These are phyloP conservation scores for Thielaviopsis punctulata DNA, from an alignment of 2,329 filamentous ascomycete species.

Conservation along the genomic window DNA sequence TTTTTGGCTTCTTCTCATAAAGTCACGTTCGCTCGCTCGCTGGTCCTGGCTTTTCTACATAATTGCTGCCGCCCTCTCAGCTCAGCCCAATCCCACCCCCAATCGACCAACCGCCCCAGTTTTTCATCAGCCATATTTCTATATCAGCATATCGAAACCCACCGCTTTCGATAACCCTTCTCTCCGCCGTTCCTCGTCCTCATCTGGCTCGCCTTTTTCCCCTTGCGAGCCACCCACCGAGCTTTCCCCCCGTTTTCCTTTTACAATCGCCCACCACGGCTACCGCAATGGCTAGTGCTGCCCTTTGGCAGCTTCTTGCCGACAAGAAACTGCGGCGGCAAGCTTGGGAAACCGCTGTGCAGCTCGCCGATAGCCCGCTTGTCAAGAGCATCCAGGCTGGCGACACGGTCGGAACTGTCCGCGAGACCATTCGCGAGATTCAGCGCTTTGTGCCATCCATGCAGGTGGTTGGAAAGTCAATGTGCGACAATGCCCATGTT, in stretches of 20 bases:
- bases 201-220: neutral
- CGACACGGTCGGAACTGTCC: constrained; percentile 10
- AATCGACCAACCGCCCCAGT: neutral
- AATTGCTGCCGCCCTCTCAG: neutral
- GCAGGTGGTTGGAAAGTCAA: constrained; percentile 20
- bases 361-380: constrained; percentile 9
- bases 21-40: neutral
- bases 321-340: constrained; percentile 11
- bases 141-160: neutral
- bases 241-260: neutral
- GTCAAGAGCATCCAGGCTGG: constrained; percentile 11
- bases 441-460: constrained; percentile 18
- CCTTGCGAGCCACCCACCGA: neutral
- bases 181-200: neutral
- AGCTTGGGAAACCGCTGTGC: constrained; percentile 11
- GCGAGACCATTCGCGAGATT: constrained; percentile 10
- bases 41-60: neutral
- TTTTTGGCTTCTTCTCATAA: neutral
- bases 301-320: constrained; percentile 10
- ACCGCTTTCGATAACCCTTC: neutral
- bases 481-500: constrained; percentile 19
- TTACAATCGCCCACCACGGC: constrained; percentile 3
- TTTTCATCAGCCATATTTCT: neutral
- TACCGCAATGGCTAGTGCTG: constrained; percentile 11
- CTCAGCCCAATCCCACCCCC: neutral